Evolutionary conservation across 2,329 filamentous ascomycete species (phyloP).

Genomic region (Ophiostoma perfectum): DNA sequence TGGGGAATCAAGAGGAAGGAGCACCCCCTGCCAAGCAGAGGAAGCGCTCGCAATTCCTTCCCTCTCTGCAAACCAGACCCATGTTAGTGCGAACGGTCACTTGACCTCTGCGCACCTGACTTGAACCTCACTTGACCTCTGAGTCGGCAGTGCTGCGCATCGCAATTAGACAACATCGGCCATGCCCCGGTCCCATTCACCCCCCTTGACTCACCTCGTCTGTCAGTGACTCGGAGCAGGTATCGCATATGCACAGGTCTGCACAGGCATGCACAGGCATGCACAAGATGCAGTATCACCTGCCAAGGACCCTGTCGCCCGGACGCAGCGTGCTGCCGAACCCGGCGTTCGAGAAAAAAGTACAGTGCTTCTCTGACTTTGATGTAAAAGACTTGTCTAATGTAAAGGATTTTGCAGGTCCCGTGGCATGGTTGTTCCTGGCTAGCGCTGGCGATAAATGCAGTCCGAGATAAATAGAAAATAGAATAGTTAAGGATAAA

Average conservation of each 20-base stretch:
- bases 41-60: too few relatives aligned
- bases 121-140: slow-evolving; percentile 5
- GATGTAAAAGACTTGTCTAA: background rate
- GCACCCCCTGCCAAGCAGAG: too few relatives aligned
- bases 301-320: background rate
- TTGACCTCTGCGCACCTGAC: slow-evolving; percentile 1
- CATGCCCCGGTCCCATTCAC: too few relatives aligned
- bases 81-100: background rate
- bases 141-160: too few relatives aligned
- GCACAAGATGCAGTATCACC: background rate
- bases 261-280: too few relatives aligned
- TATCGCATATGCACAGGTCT: too few relatives aligned
- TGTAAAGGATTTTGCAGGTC: background rate
- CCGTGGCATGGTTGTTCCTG: background rate
- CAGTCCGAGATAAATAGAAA: background rate
- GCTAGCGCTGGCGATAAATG: background rate
- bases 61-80: background rate
- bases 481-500: background rate
- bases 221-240: too few relatives aligned
- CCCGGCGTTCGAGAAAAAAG: background rate
- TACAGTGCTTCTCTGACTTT: background rate
- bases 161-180: too few relatives aligned
- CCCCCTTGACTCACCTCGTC: background rate
- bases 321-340: background rate
- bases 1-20: too few relatives aligned